Conservation (phyloP, 106 monocot species). For the Ottelia alismoides region DNA sequence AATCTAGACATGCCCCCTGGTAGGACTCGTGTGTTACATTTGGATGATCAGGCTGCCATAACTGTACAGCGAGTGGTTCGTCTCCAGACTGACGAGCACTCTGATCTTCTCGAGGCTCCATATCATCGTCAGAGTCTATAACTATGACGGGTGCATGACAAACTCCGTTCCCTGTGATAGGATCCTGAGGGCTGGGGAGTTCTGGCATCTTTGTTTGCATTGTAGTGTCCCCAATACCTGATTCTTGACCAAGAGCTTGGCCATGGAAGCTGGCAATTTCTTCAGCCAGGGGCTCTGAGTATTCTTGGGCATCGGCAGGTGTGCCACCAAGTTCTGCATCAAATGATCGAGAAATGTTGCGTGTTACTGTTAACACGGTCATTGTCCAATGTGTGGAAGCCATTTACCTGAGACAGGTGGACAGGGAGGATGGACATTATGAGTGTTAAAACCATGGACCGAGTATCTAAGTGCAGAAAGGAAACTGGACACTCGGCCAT, state of each 20-base stretch:
- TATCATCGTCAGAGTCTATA: slow-evolving; percentile 81
- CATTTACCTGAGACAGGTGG: neutral
- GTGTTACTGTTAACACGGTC: neutral
- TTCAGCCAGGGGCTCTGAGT: neutral
- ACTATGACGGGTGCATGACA: slow-evolving; percentile 24
- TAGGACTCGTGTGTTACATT: slow-evolving; percentile 4
- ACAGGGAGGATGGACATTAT: too few species aligned
- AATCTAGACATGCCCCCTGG: neutral
- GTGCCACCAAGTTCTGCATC: neutral
- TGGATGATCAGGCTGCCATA: slow-evolving; percentile 5
- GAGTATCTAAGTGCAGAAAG: slow-evolving; percentile 2
- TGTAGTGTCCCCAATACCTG: neutral
- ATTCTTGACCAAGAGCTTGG: neutral
- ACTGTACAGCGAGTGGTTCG: slow-evolving; percentile 2
- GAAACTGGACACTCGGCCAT: slow-evolving; percentile 1
- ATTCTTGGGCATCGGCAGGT: neutral
- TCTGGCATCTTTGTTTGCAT: neutral
- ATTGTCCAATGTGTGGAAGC: neutral
- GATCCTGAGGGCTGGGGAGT: neutral
- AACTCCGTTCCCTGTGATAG: slow-evolving; percentile 6
- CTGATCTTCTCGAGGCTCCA: slow-evolving; percentile 3
- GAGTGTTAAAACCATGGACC: neutral
- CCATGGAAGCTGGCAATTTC: neutral
- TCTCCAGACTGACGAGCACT: neutral
- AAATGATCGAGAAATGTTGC: neutral